Evolutionary conservation across 1,284 basidiomycete genomes (phyloP), one percentile per base, ranked within the genome.

Genomic region (Papiliotrema flavescens): DNA sequence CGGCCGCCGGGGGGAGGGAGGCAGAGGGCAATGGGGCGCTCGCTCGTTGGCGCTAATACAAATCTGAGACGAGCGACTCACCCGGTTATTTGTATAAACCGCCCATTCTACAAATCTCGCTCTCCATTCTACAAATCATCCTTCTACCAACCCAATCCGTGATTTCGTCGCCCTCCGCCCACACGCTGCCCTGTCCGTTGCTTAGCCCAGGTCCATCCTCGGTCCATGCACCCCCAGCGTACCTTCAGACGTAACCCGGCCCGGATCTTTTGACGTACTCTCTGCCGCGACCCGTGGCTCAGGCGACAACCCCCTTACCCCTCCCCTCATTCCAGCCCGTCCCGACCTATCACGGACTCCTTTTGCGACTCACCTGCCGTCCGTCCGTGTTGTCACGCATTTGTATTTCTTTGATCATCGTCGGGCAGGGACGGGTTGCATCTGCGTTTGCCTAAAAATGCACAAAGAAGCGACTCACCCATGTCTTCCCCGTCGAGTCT

Each of bases 221-320:
- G 39, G n/a, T 41, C 39, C 39, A 22, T 22, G n/a, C n/a, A n/a
- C 39, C 39, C n/a, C 15, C 39, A 15, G 39, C 39, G n/a, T 22
- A 41, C 39, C 39, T 22, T 5, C n/a, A 15, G 6, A 41, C 39
- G n/a, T 19, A 4, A 41, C 39, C 39, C 39, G 22, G 8, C 15
- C 39, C 39, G 28, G 28, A 32, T 32, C 28, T n/a, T 32, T 11
- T 5, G 28, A 6, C 28, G 28, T 32, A 32, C 28, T 32, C 28
- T 32, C 28, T 32, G 28, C 6, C 11, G 6, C 5, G 28, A 5
- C 28, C 11, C 6, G 6, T 11, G 6, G 11, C 28, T 32, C 5
- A 11, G 28, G 28, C 28, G 28, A 32, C 28, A 32, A 8, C 46
- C 60, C 22, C 54, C 22, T 56, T 51, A 3, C 48, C 62, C 11